A percentile compares a stretch with the other conserved stretches of the same genome.
phyloP scores from a whole-genome alignment of 306 rosid genomes.

The Medicago truncatula region MtrunA17r5.0-ANR NC_053046.1:25350501-25351000 shows the following conservation, averaged over 20 bases:
- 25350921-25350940: constrained; percentile 51
- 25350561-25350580: no score
- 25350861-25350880: constrained; percentile 69
- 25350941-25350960: neutral
- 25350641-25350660: no score
- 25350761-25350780: constrained; percentile 60
- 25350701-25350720: no score
- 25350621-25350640: no score
- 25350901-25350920: constrained; percentile 92
- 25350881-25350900: constrained; percentile 75
- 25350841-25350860: constrained; percentile 75
- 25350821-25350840: constrained; percentile 77
- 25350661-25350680: no score
- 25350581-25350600: no score
- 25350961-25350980: no score
- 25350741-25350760: constrained; percentile 42
- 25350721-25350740: no score
- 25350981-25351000: no score
- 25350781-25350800: constrained; percentile 70
- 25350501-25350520: constrained; percentile 85
- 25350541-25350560: constrained; percentile 46
- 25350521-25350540: constrained; percentile 73
- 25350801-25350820: constrained; percentile 85
- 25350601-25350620: no score
- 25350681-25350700: no score